A percentile compares a stretch with the other conserved stretches of the same genome.
Evolutionary conservation across 805 yeast genomes (phyloP).

Genomic region (Ogataea pilisensis): DNA sequence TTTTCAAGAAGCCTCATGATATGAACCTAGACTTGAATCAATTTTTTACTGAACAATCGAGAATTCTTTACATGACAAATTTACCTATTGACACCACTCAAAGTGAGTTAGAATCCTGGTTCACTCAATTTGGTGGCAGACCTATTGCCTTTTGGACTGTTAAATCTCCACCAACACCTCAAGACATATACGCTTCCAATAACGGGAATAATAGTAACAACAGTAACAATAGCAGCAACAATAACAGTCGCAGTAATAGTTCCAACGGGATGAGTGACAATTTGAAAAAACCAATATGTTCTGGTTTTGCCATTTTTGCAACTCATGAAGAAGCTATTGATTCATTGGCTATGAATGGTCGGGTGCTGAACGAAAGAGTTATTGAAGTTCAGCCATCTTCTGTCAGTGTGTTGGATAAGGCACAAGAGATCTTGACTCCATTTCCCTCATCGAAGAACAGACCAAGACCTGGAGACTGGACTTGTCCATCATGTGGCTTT

Average conservation of each 20-base stretch:
- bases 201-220: conserved; percentile 1
- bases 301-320: conserved; percentile 83
- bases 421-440: conserved; percentile 75
- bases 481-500: conserved; percentile 94
- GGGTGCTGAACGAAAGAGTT: conserved; percentile 62
- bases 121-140: conserved; percentile 78
- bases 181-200: conserved; percentile 5
- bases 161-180: conserved; percentile 42
- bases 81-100: conserved; percentile 85
- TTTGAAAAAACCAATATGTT: conserved; percentile 45
- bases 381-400: conserved; percentile 89
- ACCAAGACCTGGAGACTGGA: conserved; percentile 97
- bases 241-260: conserved; percentile 14
- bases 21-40: conserved; percentile 65
- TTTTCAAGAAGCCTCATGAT: conserved; percentile 73
- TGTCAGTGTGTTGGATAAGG: conserved; percentile 69
- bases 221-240: conserved; percentile 5
- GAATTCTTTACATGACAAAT: conserved; percentile 75
- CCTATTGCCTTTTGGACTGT: conserved; percentile 90
- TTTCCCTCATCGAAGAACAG: conserved; percentile 82
- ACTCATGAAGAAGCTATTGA: conserved; percentile 85
- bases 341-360: conserved; percentile 74
- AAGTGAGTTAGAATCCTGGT: conserved; percentile 87
- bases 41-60: conserved; percentile 68
- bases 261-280: conserved; percentile 16